Evolutionary conservation across 352 stramenopile species (phyloP), one percentile per base, ranked within the genome.

Genomic region (Elongisporangium senticosum): DNA sequence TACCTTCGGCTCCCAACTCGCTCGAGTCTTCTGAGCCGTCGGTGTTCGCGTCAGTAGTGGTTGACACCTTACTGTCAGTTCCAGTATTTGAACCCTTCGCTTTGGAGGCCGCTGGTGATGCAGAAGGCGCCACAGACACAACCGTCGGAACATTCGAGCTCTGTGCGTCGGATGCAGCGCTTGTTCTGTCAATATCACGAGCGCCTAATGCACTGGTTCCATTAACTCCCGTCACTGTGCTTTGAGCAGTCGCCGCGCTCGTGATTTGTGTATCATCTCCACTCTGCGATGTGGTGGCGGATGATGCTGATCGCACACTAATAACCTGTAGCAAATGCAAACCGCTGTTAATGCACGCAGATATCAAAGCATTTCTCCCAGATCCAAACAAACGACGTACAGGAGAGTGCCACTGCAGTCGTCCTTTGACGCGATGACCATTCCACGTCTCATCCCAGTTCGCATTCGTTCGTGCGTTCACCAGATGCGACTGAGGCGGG

Each of bases 391-490:
- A 33, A 17, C 22, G 15, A 67, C 70, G 28, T 69, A 86, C 79
- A 55, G 76, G 69, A 15, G 83, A 89, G 52, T 83, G 79, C 84
- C 83, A 93, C 23, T 83, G 60, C n/a, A 85, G 58, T 24, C 63
- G 56, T 28, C 68, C 62, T 59, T 87, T 77, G 24, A 95, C 77
- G 50, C 67, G 65, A 43, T 87, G 77, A 0, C 79, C 85, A 61
- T 92, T 93, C 74, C 70, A 91, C 22, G 79, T 68, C 55, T 72
- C 69, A 15, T 74, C 59, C 83, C 82, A 94, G 22, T 67, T 39
- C 0, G 68, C 57, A 48, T 95, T 93, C 19, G 83, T 93, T 53
- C 85, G 75, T 33, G 80, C 83, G 58, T 95, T 95, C 37, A 95
- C 85, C 14, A 90, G 60, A 61, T 95, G 85, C 7, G 83, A 92